A percentile compares a stretch with the other conserved stretches of the same genome.
Evolutionary conservation across 257 asterid genomes (phyloP).

Genomic region (Plantago elongata): DNA sequence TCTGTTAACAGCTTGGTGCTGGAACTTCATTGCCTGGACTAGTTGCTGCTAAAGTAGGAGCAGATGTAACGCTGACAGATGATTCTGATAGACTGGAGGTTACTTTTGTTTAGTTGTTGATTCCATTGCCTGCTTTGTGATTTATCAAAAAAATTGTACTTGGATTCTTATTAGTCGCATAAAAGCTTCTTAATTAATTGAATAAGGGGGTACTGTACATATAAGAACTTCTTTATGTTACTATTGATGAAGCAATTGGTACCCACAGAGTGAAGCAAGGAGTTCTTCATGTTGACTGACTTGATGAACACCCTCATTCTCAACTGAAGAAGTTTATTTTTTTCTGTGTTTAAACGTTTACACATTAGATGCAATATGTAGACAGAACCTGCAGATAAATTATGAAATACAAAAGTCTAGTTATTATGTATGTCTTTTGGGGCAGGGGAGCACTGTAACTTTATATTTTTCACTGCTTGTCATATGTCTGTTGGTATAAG

Average conservation of each 20-base stretch:
- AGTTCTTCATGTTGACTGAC: conserved; percentile 2
- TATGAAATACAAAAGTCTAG: neutral
- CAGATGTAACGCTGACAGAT: conserved; percentile 77
- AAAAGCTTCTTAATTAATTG: neutral
- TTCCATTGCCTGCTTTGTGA: conserved; percentile 5
- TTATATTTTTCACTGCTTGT: neutral
- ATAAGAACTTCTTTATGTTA: neutral
- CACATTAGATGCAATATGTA: neutral
- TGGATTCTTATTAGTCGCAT: neutral
- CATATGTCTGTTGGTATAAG: neutral
- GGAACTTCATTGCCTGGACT: conserved; percentile 96
- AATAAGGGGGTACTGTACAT: neutral
- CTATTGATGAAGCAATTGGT: neutral
- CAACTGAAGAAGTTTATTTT: neutral
- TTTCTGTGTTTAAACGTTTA: neutral
- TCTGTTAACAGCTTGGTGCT: conserved; percentile 69
- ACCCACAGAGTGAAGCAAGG: neutral
- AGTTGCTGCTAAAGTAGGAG: conserved; percentile 89
- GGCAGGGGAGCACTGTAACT: neutral
- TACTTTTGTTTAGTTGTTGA: conserved; percentile 4
- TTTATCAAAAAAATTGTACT: neutral
- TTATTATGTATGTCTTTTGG: conserved; percentile 4
- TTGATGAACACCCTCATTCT: neutral
- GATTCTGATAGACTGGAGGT: conserved; percentile 65
- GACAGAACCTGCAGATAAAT: neutral